Evolutionary conservation across 2,329 filamentous ascomycete genomes (phyloP).

Genomic region (Fusarium multiceps): DNA sequence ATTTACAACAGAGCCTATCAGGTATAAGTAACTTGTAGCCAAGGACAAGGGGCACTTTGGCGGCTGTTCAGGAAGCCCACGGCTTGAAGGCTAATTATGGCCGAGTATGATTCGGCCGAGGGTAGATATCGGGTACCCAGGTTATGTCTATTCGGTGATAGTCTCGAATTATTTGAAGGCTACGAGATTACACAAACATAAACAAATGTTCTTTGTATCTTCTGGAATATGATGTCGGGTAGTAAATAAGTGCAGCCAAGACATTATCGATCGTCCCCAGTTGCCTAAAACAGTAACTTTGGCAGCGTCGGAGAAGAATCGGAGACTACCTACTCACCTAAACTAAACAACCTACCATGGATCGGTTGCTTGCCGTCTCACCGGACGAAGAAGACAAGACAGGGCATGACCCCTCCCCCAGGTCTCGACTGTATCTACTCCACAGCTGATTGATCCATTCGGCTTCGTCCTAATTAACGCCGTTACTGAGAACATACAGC

Average conservation of each 20-base stretch:
- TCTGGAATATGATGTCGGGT: neutral
- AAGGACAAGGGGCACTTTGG: constrained; percentile 31
- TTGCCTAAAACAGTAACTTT: constrained; percentile 29
- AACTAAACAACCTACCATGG: neutral
- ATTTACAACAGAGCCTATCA: constrained; percentile 42
- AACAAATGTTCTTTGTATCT: neutral
- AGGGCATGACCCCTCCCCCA: constrained; percentile 27
- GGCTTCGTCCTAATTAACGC: constrained; percentile 21
- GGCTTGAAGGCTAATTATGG: constrained; percentile 6
- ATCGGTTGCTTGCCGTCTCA: constrained; percentile 31
- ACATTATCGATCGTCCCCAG: neutral
- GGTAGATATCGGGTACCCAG: constrained; percentile 3
- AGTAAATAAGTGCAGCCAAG: neutral
- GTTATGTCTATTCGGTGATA: neutral
- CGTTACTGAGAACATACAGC: neutral
- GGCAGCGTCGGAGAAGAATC: constrained; percentile 30
- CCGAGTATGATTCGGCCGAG: constrained; percentile 8
- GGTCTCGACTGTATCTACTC: constrained; percentile 26
- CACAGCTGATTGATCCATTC: constrained; percentile 29
- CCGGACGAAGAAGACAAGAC: constrained; percentile 11
- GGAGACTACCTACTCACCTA: constrained; percentile 1
- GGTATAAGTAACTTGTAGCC: constrained; percentile 1
- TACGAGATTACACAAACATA: neutral
- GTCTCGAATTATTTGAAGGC: neutral
- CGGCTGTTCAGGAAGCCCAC: constrained; percentile 20